Evolutionary conservation across 2,329 filamentous ascomycete species (phyloP).

Genomic region (Phialophora expanda): DNA sequence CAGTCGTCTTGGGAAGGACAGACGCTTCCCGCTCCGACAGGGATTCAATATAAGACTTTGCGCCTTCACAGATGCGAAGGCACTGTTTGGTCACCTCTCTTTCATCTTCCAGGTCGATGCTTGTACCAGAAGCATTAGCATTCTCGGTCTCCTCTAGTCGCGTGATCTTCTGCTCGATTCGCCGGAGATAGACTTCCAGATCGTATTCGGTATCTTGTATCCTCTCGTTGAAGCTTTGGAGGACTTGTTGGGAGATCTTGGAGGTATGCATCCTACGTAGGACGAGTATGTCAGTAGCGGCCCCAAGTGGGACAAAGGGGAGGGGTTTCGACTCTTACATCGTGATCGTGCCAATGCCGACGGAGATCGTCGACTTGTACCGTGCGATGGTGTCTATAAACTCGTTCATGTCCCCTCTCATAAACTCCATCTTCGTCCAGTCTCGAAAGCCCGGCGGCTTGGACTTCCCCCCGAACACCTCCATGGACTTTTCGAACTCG

Average conservation of each 20-base stretch:
- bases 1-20: slow-evolving; percentile 4
- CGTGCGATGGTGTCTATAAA: slow-evolving; percentile 49
- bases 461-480: slow-evolving; percentile 45
- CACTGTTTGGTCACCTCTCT: slow-evolving; percentile 48
- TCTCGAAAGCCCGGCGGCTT: slow-evolving; percentile 46
- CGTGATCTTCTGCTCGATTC: slow-evolving; percentile 47
- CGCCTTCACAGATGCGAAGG: slow-evolving; percentile 49
- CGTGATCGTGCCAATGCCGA: slow-evolving; percentile 47
- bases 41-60: slow-evolving; percentile 46
- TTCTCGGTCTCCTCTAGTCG: slow-evolving; percentile 34
- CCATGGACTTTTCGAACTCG: slow-evolving; percentile 35
- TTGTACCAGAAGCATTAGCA: slow-evolving; percentile 32
- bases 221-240: slow-evolving; percentile 48
- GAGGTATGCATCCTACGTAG: slow-evolving; percentile 38
- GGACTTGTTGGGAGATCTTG: slow-evolving; percentile 40
- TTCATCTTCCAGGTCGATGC: slow-evolving; percentile 47
- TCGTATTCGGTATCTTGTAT: slow-evolving; percentile 47
- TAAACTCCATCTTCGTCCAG: slow-evolving; percentile 52
- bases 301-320: slow-evolving; percentile 23
- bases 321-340: slow-evolving; percentile 42
- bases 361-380: slow-evolving; percentile 50
- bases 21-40: slow-evolving; percentile 40
- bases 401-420: slow-evolving; percentile 48
- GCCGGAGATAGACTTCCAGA: slow-evolving; percentile 45
- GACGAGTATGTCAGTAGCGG: slow-evolving; percentile 36